Conservation (phyloP, 345 rosid genomes). For the Syzygium oleosum region DNA sequence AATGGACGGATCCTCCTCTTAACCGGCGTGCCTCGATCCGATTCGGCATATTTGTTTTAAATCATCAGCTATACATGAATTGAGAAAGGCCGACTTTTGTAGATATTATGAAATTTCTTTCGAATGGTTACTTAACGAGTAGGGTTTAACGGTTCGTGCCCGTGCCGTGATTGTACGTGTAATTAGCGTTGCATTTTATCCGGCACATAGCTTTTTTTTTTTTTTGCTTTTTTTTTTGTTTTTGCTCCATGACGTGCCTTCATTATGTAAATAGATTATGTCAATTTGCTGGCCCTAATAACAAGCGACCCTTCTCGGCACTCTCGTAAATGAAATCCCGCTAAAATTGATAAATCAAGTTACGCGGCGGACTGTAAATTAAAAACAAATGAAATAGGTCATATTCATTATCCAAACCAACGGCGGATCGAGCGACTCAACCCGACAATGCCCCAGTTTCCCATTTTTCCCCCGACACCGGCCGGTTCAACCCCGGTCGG, state of each 20-base stretch:
- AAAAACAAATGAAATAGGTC: not conserved
- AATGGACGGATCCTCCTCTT: not conserved
- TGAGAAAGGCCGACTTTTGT: accelerated
- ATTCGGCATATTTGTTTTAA: not conserved
- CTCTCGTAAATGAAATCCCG: accelerated
- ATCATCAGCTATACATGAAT: not conserved
- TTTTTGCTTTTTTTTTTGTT: accelerated
- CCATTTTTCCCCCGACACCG: not conserved
- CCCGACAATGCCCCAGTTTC: too few relatives aligned
- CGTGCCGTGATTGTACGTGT: accelerated
- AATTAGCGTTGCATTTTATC: not conserved
- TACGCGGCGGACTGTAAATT: not conserved
- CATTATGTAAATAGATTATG: not conserved
- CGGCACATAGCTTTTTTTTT: not conserved
- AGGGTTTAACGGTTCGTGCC: accelerated
- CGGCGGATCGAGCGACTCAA: not conserved
- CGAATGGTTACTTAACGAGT: accelerated
- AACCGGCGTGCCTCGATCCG: too few relatives aligned
- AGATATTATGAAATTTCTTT: not conserved
- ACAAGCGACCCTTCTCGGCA: not conserved
- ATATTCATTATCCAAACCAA: not conserved
- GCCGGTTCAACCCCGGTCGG: not conserved
- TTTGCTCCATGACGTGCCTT: not conserved
- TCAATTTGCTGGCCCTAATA: not conserved
- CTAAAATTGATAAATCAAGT: not conserved